phyloP scores from a whole-genome alignment of 805 yeast species.

The Candida vartiovaarae region DNA sequence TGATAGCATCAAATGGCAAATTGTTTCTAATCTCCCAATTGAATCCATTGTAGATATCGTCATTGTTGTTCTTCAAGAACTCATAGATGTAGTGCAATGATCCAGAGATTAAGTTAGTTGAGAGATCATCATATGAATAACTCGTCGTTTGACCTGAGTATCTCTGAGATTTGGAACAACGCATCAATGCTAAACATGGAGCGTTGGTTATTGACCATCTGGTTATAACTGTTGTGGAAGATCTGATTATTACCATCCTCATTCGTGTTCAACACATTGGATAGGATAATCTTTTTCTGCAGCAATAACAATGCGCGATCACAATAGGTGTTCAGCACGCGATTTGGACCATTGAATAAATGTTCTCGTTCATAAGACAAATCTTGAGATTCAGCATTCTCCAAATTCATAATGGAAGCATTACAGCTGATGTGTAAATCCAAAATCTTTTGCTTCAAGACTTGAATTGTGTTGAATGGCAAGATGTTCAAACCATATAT shows the following conservation, averaged over 20 bases:
- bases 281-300: conserved; percentile 31
- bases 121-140: conserved; percentile 45
- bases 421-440: conserved; percentile 45
- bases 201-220: conserved; percentile 22
- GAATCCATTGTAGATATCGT: conserved; percentile 40
- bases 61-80: conserved; percentile 43
- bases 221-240: conserved; percentile 22
- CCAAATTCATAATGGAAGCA: conserved; percentile 38
- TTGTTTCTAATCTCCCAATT: conserved; percentile 57
- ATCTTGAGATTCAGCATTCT: conserved; percentile 29
- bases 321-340: conserved; percentile 43
- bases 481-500: conserved; percentile 42
- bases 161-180: conserved; percentile 10
- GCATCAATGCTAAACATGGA: conserved; percentile 21
- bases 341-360: conserved; percentile 40
- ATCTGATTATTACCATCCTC: conserved; percentile 21
- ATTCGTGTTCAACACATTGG: conserved; percentile 21
- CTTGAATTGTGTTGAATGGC: conserved; percentile 33
- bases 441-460: conserved; percentile 40
- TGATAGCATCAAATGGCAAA: conserved; percentile 54
- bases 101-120: conserved; percentile 48
- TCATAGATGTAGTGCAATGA: conserved; percentile 50
- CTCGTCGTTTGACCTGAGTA: conserved; percentile 7
- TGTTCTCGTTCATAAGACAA: conserved; percentile 30
- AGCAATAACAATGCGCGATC: conserved; percentile 43